Evolutionary conservation across 768 basidiomycete species (phyloP).

Genomic region (Podaxis pistillaris): DNA sequence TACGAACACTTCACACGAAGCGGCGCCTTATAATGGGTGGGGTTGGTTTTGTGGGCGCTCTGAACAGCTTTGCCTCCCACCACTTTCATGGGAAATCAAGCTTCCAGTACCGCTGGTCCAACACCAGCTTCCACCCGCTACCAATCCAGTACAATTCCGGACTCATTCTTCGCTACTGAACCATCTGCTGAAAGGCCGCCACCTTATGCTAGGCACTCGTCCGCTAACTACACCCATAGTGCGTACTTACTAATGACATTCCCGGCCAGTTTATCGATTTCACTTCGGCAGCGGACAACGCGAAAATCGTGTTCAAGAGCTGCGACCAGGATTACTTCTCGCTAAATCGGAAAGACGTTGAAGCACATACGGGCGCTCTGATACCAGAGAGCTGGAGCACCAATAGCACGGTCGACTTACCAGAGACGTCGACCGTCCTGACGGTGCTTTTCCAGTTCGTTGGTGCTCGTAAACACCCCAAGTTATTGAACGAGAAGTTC

Average conservation of each 20-base stretch:
- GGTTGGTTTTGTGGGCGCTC: background rate
- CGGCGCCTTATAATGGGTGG: background rate
- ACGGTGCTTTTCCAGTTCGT: constrained; percentile 20
- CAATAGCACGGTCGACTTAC: constrained; percentile 4
- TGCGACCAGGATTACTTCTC: constrained; percentile 1
- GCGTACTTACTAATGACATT: background rate
- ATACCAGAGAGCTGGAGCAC: constrained; percentile 15
- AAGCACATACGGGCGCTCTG: constrained; percentile 17
- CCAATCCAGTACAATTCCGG: background rate
- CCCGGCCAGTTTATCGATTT: background rate
- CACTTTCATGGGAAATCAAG: background rate
- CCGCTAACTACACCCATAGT: background rate
- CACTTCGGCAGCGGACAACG: background rate
- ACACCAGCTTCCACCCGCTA: background rate
- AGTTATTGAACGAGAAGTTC: constrained; percentile 6
- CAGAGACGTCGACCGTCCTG: constrained; percentile 16
- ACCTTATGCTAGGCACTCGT: background rate
- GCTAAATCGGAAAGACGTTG: constrained; percentile 18
- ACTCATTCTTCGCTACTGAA: background rate
- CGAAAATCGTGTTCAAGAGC: constrained; percentile 1
- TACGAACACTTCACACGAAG: background rate
- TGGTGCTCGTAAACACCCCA: constrained; percentile 14
- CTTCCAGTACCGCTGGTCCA: background rate
- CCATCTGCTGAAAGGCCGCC: background rate
- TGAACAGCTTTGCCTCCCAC: background rate